Evolutionary conservation across 2,329 filamentous ascomycete species (phyloP).

Genomic region (Grosmannia clavigera): DNA sequence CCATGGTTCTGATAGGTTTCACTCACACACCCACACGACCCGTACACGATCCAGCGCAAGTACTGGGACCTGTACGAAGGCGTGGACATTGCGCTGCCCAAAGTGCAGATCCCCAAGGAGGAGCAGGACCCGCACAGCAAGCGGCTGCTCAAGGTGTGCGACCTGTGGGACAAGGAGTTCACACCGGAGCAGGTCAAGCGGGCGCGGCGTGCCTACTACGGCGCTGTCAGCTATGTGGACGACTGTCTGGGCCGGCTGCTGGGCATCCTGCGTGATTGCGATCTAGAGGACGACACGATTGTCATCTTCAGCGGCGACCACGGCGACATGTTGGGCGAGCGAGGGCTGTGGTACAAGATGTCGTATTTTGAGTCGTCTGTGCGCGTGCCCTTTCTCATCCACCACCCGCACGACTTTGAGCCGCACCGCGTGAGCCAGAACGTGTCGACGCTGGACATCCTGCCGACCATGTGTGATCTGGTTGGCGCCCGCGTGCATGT

Average conservation of each 20-base stretch:
- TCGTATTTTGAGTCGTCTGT: conserved; percentile 88
- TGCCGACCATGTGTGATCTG: conserved; percentile 79
- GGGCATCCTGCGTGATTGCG: conserved; percentile 63
- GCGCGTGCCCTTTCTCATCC: conserved; percentile 76
- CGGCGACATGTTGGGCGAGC: conserved; percentile 91
- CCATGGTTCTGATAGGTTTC: conserved; percentile 37
- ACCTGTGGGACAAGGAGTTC: conserved; percentile 74
- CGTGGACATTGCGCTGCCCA: conserved; percentile 75
- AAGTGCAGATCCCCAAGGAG: conserved; percentile 65
- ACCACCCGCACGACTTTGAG: conserved; percentile 60
- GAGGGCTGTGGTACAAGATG: conserved; percentile 88
- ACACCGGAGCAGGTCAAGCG: conserved; percentile 75
- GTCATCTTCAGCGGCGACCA: conserved; percentile 89
- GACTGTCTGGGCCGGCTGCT: conserved; percentile 80
- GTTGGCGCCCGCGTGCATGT: conserved; percentile 58
- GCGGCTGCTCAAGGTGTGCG: conserved; percentile 74
- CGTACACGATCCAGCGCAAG: conserved; percentile 85
- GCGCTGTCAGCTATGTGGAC: conserved; percentile 86
- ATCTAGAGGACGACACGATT: conserved; percentile 74
- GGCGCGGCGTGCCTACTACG: conserved; percentile 82
- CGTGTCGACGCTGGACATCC: conserved; percentile 81
- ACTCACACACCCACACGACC: conserved; percentile 87
- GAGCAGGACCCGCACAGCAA: conserved; percentile 79
- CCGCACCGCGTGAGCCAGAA: conserved; percentile 70
- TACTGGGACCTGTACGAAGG: conserved; percentile 89